Conservation (phyloP, 2,329 filamentous ascomycete genomes). For the Venturia pyrina region DNA sequence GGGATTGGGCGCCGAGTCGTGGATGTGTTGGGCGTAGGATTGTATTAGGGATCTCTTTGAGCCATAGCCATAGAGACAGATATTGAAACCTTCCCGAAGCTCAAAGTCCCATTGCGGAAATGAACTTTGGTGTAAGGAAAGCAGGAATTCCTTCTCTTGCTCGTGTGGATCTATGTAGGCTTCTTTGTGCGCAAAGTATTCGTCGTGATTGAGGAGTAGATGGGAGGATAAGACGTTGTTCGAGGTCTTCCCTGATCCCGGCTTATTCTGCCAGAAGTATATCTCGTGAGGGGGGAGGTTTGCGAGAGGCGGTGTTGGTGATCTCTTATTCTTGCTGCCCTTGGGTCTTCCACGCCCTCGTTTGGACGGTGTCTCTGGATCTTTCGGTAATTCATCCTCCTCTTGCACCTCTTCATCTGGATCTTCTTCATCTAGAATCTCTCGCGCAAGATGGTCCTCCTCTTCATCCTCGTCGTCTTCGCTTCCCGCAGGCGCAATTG, state of each 20-base stretch:
- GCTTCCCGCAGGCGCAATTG: constrained; percentile 41
- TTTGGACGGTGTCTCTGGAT: constrained; percentile 32
- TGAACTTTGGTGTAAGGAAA: constrained; percentile 65
- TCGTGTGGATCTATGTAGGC: constrained; percentile 59
- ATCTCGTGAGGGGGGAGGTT: constrained; percentile 80
- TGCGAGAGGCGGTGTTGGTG: constrained; percentile 70
- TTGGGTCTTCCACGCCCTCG: constrained; percentile 43
- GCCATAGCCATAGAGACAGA: constrained; percentile 88
- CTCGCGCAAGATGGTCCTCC: constrained; percentile 58
- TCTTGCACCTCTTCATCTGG: constrained; percentile 25
- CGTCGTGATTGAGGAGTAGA: constrained; percentile 74
- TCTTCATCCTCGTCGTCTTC: constrained; percentile 56
- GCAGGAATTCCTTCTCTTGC: constrained; percentile 59
- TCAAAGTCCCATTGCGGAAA: constrained; percentile 94
- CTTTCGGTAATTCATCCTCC: constrained; percentile 23
- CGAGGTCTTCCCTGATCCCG: constrained; percentile 72
- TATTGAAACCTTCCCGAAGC: constrained; percentile 71
- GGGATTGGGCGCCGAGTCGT: constrained; percentile 27
- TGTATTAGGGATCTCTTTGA: constrained; percentile 72
- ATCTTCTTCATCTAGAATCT: constrained; percentile 55
- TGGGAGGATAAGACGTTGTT: constrained; percentile 71
- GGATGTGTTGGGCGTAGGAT: constrained; percentile 62
- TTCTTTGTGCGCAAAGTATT: constrained; percentile 67
- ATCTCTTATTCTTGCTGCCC: constrained; percentile 42
- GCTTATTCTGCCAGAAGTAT: constrained; percentile 88